Evolutionary conservation across 1,139 yeast species (phyloP).

Genomic region (Kurtzmaniella quercitrusa): DNA sequence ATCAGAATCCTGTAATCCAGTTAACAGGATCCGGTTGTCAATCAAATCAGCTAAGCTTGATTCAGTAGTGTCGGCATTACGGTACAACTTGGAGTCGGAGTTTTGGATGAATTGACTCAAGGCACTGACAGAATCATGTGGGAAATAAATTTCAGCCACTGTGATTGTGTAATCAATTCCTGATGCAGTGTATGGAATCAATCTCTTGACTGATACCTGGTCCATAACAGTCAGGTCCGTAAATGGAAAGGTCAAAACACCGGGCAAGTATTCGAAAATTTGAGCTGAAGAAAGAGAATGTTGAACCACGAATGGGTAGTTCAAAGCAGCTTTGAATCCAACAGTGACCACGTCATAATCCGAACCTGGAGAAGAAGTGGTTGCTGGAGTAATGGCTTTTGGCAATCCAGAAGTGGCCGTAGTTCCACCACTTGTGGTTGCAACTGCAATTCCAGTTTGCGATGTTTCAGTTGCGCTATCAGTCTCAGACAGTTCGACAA

Average conservation of each 20-base stretch:
- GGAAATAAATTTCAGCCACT: conserved; percentile 75
- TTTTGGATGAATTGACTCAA: conserved; percentile 45
- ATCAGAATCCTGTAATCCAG: conserved; percentile 38
- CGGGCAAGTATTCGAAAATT: conserved; percentile 67
- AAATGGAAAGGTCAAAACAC: conserved; percentile 52
- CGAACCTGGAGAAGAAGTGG: conserved; percentile 41
- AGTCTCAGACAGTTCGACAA: conserved; percentile 26
- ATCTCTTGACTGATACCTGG: conserved; percentile 51
- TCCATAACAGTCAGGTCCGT: conserved; percentile 23
- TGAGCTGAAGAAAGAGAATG: conserved; percentile 71
- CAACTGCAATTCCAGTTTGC: conserved; percentile 26
- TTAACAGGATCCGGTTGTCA: conserved; percentile 61
- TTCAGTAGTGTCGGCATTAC: conserved; percentile 45
- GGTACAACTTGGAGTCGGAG: conserved; percentile 45
- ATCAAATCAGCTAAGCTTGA: conserved; percentile 51
- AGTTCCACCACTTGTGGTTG: conserved; percentile 26
- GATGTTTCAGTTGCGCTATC: conserved; percentile 26
- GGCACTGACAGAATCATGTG: conserved; percentile 39
- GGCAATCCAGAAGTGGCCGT: conserved; percentile 55
- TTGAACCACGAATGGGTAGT: conserved; percentile 67
- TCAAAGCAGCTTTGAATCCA: conserved; percentile 67
- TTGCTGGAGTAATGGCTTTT: conserved; percentile 59
- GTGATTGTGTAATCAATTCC: conserved; percentile 57
- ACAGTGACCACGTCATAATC: conserved; percentile 56
- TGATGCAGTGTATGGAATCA: conserved; percentile 61